A percentile compares a stretch with the other conserved stretches of the same genome.
Evolutionary conservation across 129 eudicot species (phyloP).

Genomic region (Pulicaria dysenterica): DNA sequence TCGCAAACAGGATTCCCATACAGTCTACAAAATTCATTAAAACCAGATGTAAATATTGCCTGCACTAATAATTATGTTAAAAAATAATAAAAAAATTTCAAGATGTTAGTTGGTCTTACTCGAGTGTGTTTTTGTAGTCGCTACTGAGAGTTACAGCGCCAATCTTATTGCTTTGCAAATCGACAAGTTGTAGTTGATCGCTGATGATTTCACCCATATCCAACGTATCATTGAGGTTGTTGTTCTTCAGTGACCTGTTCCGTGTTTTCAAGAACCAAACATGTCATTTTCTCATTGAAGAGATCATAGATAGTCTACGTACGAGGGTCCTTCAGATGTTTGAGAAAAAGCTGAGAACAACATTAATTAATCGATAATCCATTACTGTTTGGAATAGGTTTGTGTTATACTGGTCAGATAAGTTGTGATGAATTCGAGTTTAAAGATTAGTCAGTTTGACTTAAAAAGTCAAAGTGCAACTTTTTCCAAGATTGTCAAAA

Average conservation of each 20-base stretch:
- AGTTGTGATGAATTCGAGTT: background rate
- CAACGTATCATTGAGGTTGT: slow-evolving; percentile 59
- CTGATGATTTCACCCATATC: slow-evolving; percentile 54
- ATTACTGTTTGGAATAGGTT: no score
- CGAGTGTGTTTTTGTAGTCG: slow-evolving; percentile 60
- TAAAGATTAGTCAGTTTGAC: slow-evolving; percentile 8
- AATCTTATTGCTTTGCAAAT: slow-evolving; percentile 76
- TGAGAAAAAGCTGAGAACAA: background rate
- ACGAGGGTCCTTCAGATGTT: background rate
- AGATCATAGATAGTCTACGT: background rate
- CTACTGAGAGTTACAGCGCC: slow-evolving; percentile 65
- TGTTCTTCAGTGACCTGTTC: slow-evolving; percentile 74
- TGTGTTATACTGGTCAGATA: background rate
- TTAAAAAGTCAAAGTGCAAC: slow-evolving; percentile 14
- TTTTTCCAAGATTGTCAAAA: background rate
- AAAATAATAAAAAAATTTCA: no score
- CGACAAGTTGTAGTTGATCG: slow-evolving; percentile 59
- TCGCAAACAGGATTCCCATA: slow-evolving; percentile 87
- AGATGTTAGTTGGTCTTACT: slow-evolving; percentile 51
- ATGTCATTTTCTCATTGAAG: background rate
- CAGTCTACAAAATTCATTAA: slow-evolving; percentile 45
- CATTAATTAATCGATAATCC: background rate
- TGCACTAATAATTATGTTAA: no score
- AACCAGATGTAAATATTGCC: background rate
- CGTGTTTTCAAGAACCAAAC: slow-evolving; percentile 8